Base-by-base conservation (phyloP, 106 monocot genomes). In the Dendrobium catenatum region DNA sequence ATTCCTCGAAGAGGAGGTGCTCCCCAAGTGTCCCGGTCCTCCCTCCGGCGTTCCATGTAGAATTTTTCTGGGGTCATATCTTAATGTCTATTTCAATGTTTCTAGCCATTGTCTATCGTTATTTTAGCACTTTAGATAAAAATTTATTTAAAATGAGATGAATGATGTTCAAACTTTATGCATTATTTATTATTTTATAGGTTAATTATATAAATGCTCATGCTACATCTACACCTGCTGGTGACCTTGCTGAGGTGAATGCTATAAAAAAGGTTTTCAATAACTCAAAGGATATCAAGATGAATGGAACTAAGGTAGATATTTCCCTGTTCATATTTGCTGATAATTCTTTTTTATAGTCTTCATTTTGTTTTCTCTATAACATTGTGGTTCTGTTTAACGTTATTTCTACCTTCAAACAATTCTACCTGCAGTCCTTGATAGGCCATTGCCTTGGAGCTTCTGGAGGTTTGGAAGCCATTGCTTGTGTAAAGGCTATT, bases 151-250 rank as follows among this genome's bases (percentile, higher is more conserved):
- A 64, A 64, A 64, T 26, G 64, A 64, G 7, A 64, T 72, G 72
- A 72, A 17, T 40, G 15, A 2, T 72, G 72, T 26, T 72, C 37
- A 29, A 6, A 18, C 2, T 74, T 73, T 73, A 29, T 18, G 19
- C 20, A 43, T 74, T 74, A 43, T 74, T 74, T 42, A 43, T 15
- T 40, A 37, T 5, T 70, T 81, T 82, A 19, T 86, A 99, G 98
- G 95, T 99, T 75, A 99, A 99, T 75, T 93, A 99, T 78, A 95
- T 99, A 78, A 99, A 99, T 93, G 91, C 93, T 64, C 99, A 99
- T 93, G 99, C 99, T 43, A 99, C 99, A 58, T 99, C 99, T 24
- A 99, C 99, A n/a, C 90, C 89, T 49, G 95, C 90, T 75, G 99
- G 99, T 77, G 99, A 99, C 84, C 79, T 99, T 26, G 95, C 95